phyloP scores from a whole-genome alignment of 371 early-diverging fungal species.

The Lichtheimia hyalospora region DNA sequence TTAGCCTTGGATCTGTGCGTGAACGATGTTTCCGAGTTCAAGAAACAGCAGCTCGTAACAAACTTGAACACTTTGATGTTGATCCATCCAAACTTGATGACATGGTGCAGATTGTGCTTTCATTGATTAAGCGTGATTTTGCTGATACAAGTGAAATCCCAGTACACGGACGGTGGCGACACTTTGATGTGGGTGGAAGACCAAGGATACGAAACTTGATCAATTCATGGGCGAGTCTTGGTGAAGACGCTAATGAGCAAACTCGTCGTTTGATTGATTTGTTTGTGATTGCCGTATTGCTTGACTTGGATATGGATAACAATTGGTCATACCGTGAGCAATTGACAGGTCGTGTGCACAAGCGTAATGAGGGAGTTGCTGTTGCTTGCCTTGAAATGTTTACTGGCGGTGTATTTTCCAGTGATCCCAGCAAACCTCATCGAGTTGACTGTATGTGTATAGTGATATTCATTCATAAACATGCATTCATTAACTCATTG shows the following conservation, averaged over 20 bases:
- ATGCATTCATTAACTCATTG: background rate
- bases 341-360: constrained; percentile 51
- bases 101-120: constrained; percentile 70
- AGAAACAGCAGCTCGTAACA: constrained; percentile 52
- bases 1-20: constrained; percentile 77
- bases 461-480: background rate
- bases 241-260: constrained; percentile 57
- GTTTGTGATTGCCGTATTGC: constrained; percentile 81
- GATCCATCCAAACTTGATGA: constrained; percentile 62
- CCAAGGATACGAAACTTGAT: constrained; percentile 65
- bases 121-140: constrained; percentile 75
- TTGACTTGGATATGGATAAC: constrained; percentile 90
- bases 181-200: constrained; percentile 72
- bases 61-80: constrained; percentile 73
- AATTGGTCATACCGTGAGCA: constrained; percentile 75
- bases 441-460: constrained; percentile 73
- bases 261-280: constrained; percentile 80
- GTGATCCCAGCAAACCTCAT: constrained; percentile 61
- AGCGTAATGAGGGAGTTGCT: constrained; percentile 86
- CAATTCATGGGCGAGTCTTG: constrained; percentile 37
- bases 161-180: constrained; percentile 88
- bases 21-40: constrained; percentile 72
- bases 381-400: constrained; percentile 87
- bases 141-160: constrained; percentile 70
- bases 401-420: constrained; percentile 75